Base-by-base conservation (phyloP, 768 basidiomycete genomes). In the Calocera cornea region DNA sequence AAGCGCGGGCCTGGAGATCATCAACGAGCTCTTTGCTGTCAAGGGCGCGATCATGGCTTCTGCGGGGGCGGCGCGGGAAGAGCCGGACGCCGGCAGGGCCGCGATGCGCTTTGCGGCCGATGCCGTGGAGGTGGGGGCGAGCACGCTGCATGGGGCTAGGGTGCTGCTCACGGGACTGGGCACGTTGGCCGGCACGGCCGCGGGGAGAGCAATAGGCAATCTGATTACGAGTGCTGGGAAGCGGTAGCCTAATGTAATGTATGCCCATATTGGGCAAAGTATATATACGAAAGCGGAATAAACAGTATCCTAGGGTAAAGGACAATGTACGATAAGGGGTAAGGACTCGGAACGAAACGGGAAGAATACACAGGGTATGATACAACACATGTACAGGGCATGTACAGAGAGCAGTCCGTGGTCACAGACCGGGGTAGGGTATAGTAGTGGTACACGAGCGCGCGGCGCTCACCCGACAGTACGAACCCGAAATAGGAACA, bases 1-100 rank as follows among this genome's bases (percentile, higher is more conserved):
- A 65, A 89, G 89, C 0, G 83, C 87, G 17, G 97, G 97, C 1
- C 74, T 97, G 22, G 95, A 98, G 72, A 86, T 97, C 12, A 71
- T 98, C 49, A 97, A 98, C 72, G 94, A 98, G 76, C 77, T 97
- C 17, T 87, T 89, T 68, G 79, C 84, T 0, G 71, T 98, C 69
- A 97, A 98, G 78, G 83, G 84, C 17, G 85, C 87, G 1, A 75
- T 99, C 17, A 92, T 98, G 90, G 82, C 86, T 74, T 79, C 82
- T 16, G 95, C 90, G 11, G 95, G 88, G 2, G 82, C 82, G 19
- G 54, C 54, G 19, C 24, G 54, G 54, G 54, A 60, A 22, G 47
- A 54, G 1, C 66, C 67, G 29, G 64, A 64, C 40, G 44, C 41
- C 5, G 66, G 65, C 10, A 47, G 34, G 36, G 65, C 54, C 5